Base-by-base conservation (phyloP, 2,329 filamentous ascomycete species). In the Phyllosticta capitalensis region DNA sequence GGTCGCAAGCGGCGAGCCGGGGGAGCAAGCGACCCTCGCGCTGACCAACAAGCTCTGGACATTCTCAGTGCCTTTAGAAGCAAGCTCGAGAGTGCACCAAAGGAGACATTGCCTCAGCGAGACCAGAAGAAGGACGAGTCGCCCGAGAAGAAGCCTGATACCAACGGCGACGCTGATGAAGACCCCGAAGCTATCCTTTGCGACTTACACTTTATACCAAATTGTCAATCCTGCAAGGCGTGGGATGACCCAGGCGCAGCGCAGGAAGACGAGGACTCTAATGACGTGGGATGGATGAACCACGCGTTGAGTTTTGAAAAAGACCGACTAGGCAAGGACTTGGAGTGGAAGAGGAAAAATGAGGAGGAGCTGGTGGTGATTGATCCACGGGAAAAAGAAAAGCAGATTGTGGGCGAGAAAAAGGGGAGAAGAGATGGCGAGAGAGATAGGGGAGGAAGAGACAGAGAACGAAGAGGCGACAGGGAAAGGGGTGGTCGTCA, bases 171-270 rank as follows among this genome's bases (percentile, higher is more conserved):
- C 60, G 60, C 62, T 66, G 69, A 33, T 63, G 59, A 56, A 61
- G 79, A 81, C 19, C 86, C 86, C 2, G 84, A 88, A 70, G 86
- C 84, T 2, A 81, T 81, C 55, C 79, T 95, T 3, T 99, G 94
- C 69, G 94, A 97, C 71, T 76, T 99, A 38, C 94, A 99, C 71
- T 99, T 97, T 72, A 95, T 99, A 63, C 89, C 88, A 54, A 89
- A 95, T 67, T 99, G 94, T 72, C 90, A 96, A 70, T 96, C 90
- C 52, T 97, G 94, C 72, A 85, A 83, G 61, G 83, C 87, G 0
- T 96, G 92, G 90, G 83, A 86, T 56, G 84, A 82, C 38, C 52
- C 58, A 1, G 50, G 55, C 19, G 48, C 54, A 12, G 24, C 17
- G 2, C 77, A 79, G 22, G 55, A 26, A n/a, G 82, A 83, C 61